Percentiles rank a stretch among this genome's conserved stretches.
Conservation (phyloP, 208 protist species). For the Crithidia mellificae region DNA sequence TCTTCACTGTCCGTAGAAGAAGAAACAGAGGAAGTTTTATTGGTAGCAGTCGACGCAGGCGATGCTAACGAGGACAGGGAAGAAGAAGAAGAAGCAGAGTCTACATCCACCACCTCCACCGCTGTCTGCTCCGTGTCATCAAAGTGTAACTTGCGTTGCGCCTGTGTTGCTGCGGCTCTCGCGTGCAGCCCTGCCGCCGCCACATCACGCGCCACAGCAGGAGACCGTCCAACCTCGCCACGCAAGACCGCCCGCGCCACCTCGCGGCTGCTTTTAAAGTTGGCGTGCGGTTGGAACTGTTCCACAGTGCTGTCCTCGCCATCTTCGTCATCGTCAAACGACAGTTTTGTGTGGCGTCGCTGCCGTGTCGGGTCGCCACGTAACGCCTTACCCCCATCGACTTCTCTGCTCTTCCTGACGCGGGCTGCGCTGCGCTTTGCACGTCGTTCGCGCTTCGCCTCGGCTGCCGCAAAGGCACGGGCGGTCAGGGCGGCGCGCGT, state of each 20-base stretch:
- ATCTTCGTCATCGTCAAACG: background rate
- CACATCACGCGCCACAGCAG: conserved; percentile 10
- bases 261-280: too few relatives aligned
- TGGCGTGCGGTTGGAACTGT: too few relatives aligned
- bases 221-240: background rate
- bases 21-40: background rate
- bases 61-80: too few relatives aligned
- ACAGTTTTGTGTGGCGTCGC: background rate
- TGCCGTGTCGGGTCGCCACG: too few relatives aligned
- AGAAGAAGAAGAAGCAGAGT: conserved; percentile 2
- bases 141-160: too few relatives aligned
- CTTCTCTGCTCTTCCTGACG: too few relatives aligned
- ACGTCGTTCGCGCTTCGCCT: background rate
- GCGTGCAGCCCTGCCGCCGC: background rate
- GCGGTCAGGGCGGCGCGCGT: conserved; percentile 2
- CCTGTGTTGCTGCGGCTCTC: background rate
- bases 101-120: conserved; percentile 5
- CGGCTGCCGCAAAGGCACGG: background rate
- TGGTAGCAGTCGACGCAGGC: background rate
- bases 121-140: too few relatives aligned
- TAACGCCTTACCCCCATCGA: too few relatives aligned
- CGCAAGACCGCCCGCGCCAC: conserved; percentile 1
- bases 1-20: background rate
- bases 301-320: too few relatives aligned
- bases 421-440: background rate